Percentiles rank a stretch among this genome's conserved stretches.
Evolutionary conservation across 2,329 filamentous ascomycete species (phyloP).

Genomic region (Aspergillus uvarum): DNA sequence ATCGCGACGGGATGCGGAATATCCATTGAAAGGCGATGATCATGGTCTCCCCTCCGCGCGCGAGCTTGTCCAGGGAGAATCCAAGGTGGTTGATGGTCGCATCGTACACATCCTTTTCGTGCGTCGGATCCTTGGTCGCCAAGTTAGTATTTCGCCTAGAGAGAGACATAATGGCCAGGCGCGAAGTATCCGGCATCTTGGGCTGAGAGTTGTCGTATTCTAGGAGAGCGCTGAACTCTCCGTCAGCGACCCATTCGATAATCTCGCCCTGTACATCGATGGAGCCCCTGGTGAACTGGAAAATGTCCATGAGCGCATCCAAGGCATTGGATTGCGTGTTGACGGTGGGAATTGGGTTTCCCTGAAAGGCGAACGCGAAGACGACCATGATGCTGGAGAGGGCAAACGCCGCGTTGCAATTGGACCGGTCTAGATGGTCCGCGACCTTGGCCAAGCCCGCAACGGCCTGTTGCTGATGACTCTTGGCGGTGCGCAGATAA

Average conservation of each 20-base stretch:
- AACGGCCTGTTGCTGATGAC: conserved; percentile 28
- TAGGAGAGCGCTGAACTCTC: conserved; percentile 30
- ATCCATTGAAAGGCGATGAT: conserved; percentile 55
- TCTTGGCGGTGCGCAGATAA: conserved; percentile 31
- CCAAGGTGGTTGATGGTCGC: conserved; percentile 29
- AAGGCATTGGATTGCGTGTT: conserved; percentile 17
- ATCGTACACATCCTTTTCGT: conserved; percentile 30
- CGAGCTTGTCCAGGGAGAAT: conserved; percentile 28
- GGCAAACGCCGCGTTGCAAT: conserved; percentile 39
- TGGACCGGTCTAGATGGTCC: conserved; percentile 24
- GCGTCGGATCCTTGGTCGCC: conserved; percentile 20
- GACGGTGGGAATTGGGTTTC: conserved; percentile 13
- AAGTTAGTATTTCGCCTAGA: conserved; percentile 27
- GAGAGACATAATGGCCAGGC: conserved; percentile 29
- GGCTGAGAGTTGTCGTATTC: conserved; percentile 21
- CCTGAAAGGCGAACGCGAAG: conserved; percentile 36
- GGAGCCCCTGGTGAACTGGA: conserved; percentile 33
- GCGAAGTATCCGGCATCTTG: conserved; percentile 39
- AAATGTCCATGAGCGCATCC: conserved; percentile 33
- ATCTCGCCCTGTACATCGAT: conserved; percentile 26
- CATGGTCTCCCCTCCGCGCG: conserved; percentile 30
- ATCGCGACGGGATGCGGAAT: conserved; percentile 61
- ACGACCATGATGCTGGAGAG: conserved; percentile 35
- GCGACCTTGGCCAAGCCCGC: conserved; percentile 24
- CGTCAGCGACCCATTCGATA: conserved; percentile 24